These are phyloP conservation scores for Scheffersomyces insectosa DNA, from an alignment of 1,139 yeast species.

Conservation along the genomic window DNA sequence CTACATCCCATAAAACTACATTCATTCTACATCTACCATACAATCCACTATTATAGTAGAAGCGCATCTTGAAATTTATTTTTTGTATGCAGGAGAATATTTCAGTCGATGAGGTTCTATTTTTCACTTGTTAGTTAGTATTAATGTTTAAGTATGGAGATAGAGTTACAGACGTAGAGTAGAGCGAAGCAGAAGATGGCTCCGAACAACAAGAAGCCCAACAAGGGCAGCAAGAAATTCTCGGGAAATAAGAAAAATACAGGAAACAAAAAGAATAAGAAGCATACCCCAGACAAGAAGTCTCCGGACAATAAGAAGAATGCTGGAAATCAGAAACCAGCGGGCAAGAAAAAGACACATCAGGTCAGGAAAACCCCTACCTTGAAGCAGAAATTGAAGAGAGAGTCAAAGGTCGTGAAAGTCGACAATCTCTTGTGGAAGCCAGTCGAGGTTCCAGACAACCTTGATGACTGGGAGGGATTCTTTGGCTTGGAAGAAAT, in stretches of 20 bases:
- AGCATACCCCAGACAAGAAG: neutral
- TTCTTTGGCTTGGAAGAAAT: slow-evolving; percentile 91
- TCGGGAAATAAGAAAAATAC: no score
- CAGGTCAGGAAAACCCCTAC: slow-evolving; percentile 23
- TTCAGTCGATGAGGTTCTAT: no score
- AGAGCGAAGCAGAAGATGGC: neutral
- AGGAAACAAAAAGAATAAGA: no score
- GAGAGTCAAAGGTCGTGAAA: slow-evolving; percentile 44
- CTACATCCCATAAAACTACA: no score
- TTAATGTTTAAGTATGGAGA: no score
- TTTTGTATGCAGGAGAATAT: no score
- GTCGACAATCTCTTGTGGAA: slow-evolving; percentile 71
- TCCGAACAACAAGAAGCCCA: slow-evolving; percentile 2
- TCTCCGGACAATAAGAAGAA: slow-evolving; percentile 2
- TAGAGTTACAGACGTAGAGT: neutral
- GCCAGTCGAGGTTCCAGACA: slow-evolving; percentile 77
- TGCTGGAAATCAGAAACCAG: slow-evolving; percentile 1
- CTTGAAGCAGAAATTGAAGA: slow-evolving; percentile 32
- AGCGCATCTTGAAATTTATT: no score
- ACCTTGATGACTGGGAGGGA: slow-evolving; percentile 84
- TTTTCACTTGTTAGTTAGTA: no score
- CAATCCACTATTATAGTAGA: no score
- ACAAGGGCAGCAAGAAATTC: slow-evolving; percentile 2
- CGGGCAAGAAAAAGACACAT: slow-evolving; percentile 9
- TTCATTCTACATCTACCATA: no score